Evolutionary conservation across 2,329 filamentous ascomycete species (phyloP).

Genomic region (Periconia sp.): DNA sequence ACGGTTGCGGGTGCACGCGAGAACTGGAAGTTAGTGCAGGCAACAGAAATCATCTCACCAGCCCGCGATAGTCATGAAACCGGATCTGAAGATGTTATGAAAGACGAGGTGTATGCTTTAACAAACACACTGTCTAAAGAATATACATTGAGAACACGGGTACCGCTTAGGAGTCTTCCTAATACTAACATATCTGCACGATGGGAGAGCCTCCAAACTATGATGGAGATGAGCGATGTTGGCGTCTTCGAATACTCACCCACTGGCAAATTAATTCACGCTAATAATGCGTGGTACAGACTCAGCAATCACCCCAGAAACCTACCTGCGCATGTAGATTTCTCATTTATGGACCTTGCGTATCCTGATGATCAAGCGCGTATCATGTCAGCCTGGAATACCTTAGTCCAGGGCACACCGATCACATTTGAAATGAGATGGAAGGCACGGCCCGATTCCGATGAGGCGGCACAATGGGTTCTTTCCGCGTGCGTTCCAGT

Average conservation of each 20-base stretch:
- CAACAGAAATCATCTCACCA: constrained; percentile 1
- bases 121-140: constrained; percentile 7
- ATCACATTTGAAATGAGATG: constrained; percentile 45
- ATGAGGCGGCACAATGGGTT: constrained; percentile 31
- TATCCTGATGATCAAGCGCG: constrained; percentile 30
- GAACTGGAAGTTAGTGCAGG: constrained; percentile 26
- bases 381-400: constrained; percentile 41
- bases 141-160: neutral
- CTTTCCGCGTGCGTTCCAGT: constrained; percentile 38
- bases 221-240: constrained; percentile 46
- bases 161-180: constrained; percentile 10
- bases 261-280: constrained; percentile 31
- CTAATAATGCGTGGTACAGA: constrained; percentile 38
- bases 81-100: neutral
- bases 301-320: constrained; percentile 31
- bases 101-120: constrained; percentile 9
- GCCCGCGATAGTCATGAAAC: neutral
- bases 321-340: constrained; percentile 25
- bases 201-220: constrained; percentile 35
- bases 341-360: constrained; percentile 39
- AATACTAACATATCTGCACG: constrained; percentile 23
- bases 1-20: constrained; percentile 17
- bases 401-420: constrained; percentile 26
- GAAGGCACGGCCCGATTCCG: constrained; percentile 26
- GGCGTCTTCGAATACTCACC: constrained; percentile 39